phyloP scores from a whole-genome alignment of 2,329 filamentous ascomycete species.

The Colletotrichum phormii region DNA sequence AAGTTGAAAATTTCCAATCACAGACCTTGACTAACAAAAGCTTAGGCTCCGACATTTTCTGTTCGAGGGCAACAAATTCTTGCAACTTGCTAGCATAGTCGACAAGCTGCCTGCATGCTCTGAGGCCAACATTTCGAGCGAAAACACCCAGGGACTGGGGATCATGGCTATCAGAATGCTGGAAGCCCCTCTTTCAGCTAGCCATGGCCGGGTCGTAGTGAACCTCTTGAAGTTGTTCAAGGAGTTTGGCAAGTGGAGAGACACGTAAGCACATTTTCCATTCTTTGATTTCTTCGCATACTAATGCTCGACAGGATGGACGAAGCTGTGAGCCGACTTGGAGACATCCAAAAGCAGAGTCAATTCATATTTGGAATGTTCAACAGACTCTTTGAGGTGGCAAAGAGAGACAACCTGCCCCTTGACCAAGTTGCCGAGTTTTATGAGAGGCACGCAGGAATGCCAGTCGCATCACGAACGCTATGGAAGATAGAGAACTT shows the following conservation, averaged over 20 bases:
- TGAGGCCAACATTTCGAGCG: neutral
- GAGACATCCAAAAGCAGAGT: neutral
- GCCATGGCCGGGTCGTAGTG: slow-evolving; percentile 20
- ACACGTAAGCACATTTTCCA: neutral
- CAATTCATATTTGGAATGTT: slow-evolving; percentile 25
- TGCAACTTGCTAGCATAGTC: slow-evolving; percentile 8
- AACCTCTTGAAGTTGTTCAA: slow-evolving; percentile 17
- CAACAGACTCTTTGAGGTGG: slow-evolving; percentile 22
- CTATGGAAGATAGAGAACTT: slow-evolving; percentile 1
- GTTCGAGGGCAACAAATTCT: slow-evolving; percentile 2
- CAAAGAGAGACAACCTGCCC: neutral
- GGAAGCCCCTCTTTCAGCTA: slow-evolving; percentile 8
- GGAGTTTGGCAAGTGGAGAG: slow-evolving; percentile 12
- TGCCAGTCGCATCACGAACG: neutral
- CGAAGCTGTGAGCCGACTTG: neutral
- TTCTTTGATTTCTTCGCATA: no score
- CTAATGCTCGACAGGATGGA: slow-evolving; percentile 11
- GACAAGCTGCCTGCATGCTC: slow-evolving; percentile 11
- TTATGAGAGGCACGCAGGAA: neutral
- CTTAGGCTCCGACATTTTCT: slow-evolving; percentile 22
- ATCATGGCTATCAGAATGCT: neutral
- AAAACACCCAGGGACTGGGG: neutral
- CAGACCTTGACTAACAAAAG: neutral
- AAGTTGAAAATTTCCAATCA: neutral
- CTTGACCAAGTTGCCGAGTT: slow-evolving; percentile 15